A percentile compares a stretch with the other conserved stretches of the same genome.
Evolutionary conservation across 306 rosid species (phyloP).

Genomic region (Morella rubra): DNA sequence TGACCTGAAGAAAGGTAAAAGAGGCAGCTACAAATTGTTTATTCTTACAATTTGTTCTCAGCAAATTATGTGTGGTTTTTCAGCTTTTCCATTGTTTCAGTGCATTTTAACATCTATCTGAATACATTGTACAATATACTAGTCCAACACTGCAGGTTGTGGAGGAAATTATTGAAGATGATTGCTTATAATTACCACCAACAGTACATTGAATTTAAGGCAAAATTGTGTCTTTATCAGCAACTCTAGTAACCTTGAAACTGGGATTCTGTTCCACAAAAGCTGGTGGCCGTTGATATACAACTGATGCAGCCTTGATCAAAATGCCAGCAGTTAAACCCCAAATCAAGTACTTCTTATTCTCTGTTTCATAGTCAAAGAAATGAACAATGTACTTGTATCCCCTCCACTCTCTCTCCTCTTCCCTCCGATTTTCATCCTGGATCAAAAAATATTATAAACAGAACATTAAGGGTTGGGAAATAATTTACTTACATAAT

Average conservation of each 20-base stretch:
- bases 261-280: slow-evolving; percentile 82
- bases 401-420: slow-evolving; percentile 95
- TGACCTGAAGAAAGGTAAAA: slow-evolving; percentile 3
- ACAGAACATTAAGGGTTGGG: not conserved
- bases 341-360: slow-evolving; percentile 73
- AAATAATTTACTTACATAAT: not conserved
- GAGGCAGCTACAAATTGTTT: slow-evolving; percentile 11
- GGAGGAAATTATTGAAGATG: slow-evolving; percentile 15
- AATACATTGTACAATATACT: not conserved
- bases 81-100: not conserved
- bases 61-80: not conserved
- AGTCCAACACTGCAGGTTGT: slow-evolving; percentile 6
- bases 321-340: slow-evolving; percentile 95
- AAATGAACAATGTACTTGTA: slow-evolving; percentile 71
- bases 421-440: slow-evolving; percentile 77
- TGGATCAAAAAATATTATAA: slow-evolving; percentile 36
- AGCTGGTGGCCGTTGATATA: slow-evolving; percentile 69
- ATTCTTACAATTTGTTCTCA: slow-evolving; percentile 6
- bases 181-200: slow-evolving; percentile 13
- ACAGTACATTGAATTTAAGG: slow-evolving; percentile 29
- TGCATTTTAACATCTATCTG: slow-evolving; percentile 9
- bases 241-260: slow-evolving; percentile 57
- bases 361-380: slow-evolving; percentile 63
- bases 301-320: slow-evolving; percentile 87
- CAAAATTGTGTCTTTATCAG: slow-evolving; percentile 40